These are phyloP conservation scores for Cephalotrichum gorgonifer DNA, from an alignment of 2,329 filamentous ascomycete genomes.

Conservation along the genomic window DNA sequence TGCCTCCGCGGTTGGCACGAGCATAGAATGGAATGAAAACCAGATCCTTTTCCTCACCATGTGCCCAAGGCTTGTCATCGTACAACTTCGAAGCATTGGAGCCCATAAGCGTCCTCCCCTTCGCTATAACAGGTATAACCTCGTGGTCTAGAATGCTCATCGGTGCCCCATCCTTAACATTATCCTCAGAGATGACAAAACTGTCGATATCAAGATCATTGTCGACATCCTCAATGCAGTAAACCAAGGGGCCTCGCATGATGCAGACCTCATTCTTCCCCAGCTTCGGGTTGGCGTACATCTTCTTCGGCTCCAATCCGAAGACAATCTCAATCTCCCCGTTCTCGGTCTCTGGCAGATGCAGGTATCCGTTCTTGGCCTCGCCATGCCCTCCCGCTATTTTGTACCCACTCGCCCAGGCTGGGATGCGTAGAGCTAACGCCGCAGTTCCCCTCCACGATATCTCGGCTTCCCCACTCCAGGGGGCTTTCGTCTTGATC, in stretches of 20 bases:
- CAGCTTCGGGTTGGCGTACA: slow-evolving; percentile 44
- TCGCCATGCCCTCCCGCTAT: too few species aligned
- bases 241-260: slow-evolving; percentile 47
- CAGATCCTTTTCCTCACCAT: slow-evolving; percentile 19
- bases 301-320: slow-evolving; percentile 34
- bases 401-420: too few species aligned
- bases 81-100: slow-evolving; percentile 8
- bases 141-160: slow-evolving; percentile 9
- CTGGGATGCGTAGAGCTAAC: slow-evolving; percentile 46
- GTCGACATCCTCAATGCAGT: slow-evolving; percentile 50
- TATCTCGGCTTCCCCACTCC: too few species aligned
- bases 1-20: slow-evolving; percentile 41
- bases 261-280: slow-evolving; percentile 43
- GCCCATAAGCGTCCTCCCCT: background rate
- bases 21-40: slow-evolving; percentile 45
- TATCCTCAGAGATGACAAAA: slow-evolving; percentile 22
- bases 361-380: slow-evolving; percentile 14
- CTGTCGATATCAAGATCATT: slow-evolving; percentile 45
- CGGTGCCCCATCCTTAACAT: slow-evolving; percentile 8
- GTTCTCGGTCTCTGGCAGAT: slow-evolving; percentile 22
- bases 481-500: slow-evolving; percentile 25
- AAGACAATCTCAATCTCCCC: slow-evolving; percentile 24
- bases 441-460: too few species aligned
- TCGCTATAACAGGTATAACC: background rate
- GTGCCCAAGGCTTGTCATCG: slow-evolving; percentile 6